These are phyloP conservation scores for Phytopythium oedochilum DNA, from an alignment of 352 stramenopile genomes.

Conservation along the genomic window DNA sequence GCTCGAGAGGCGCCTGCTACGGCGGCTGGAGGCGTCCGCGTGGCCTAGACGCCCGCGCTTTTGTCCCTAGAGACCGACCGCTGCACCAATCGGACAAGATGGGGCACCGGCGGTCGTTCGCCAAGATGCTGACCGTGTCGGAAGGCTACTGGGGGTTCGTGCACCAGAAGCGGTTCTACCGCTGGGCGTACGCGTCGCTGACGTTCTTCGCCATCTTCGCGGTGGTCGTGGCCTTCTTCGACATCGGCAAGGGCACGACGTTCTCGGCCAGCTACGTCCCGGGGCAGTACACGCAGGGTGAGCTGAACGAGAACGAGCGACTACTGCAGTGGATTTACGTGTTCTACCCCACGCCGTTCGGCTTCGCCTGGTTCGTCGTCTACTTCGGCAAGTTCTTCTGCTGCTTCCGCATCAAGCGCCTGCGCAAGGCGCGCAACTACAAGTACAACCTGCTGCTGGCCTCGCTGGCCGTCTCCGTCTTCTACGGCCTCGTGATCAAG, in stretches of 20 bases:
- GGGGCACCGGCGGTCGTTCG: constrained; percentile 56
- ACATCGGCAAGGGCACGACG: constrained; percentile 50
- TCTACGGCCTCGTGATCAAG: constrained; percentile 55
- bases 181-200: constrained; percentile 63
- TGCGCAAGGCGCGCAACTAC: constrained; percentile 75
- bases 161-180: constrained; percentile 69
- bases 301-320: constrained; percentile 71
- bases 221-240: constrained; percentile 71
- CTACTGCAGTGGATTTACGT: constrained; percentile 71
- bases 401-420: constrained; percentile 67
- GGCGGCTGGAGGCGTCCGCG: background rate
- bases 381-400: constrained; percentile 84
- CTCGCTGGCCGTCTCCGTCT: constrained; percentile 40
- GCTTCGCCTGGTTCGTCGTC: constrained; percentile 66
- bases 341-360: constrained; percentile 65
- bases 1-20: background rate
- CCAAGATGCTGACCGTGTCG: constrained; percentile 67
- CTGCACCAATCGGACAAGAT: too few relatives aligned
- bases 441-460: constrained; percentile 79
- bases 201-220: constrained; percentile 77
- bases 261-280: constrained; percentile 44
- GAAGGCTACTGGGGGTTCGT: constrained; percentile 78
- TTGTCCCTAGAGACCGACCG: too few relatives aligned
- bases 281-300: constrained; percentile 40
- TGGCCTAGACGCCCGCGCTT: too few relatives aligned